Evolutionary conservation across 2,329 filamentous ascomycete species (phyloP), one percentile per base, ranked within the genome.

Genomic region (Talaromyces atroroseus): DNA sequence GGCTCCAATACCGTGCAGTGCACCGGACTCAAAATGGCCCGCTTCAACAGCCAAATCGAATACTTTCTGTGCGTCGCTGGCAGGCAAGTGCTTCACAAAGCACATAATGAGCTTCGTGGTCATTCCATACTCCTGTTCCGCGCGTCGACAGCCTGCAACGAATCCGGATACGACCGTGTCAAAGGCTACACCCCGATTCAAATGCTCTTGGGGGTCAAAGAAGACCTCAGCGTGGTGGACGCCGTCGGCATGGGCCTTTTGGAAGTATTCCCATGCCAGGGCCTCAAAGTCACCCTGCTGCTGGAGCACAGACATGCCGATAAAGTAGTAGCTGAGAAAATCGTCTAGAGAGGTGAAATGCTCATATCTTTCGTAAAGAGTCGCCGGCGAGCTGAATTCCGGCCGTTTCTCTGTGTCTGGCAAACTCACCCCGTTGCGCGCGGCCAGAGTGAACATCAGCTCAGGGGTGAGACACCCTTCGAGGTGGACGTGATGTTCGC

Each of bases 401-500:
- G 81, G 71, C 65, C 90, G 84, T 36, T 77, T 74, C 34, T 67
- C 65, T 1, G 76, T 72, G 3, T 70, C 59, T 3, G 84, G 84
- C 3, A 92, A 78, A 2, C 75, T 40, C 63, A 91, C 81, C 54
- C 76, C 76, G 77, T 92, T 90, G 65, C 82, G 82, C 36, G 74
- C 68, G 5, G 89, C 86, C 5, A 92, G 82, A 29, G 76, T 66
- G 75, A 91, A 92, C 60, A 91, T 82, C 40, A 90, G 77, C 55
- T 79, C 74, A 1, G 88, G 87, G 42, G 85, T 84, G 38, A 92
- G 79, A 12, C 86, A 86, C 55, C 89, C 89, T 71, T 92, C 88
- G 34, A 92, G 79, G 68, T 92, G 89, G 54, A 92, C 81, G 72
- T 92, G 89, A 67, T 91, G 88, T 70, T 92, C 89, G 73, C 86